These are phyloP conservation scores for Pseudomicrostroma phylloplanum DNA, from an alignment of 1,284 basidiomycete genomes.

Conservation along the genomic window DNA sequence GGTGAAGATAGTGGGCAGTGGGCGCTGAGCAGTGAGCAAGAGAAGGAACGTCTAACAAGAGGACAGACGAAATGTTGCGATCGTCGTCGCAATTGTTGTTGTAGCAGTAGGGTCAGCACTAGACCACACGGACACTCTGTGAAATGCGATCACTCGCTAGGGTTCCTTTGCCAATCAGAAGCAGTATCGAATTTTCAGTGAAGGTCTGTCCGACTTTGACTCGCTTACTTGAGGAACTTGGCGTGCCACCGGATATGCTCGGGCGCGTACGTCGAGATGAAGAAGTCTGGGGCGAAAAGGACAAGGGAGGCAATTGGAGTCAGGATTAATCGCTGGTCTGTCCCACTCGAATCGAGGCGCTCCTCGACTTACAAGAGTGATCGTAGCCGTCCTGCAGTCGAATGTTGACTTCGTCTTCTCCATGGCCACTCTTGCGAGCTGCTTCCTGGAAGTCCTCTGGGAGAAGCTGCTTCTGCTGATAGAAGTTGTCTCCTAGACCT, in stretches of 20 bases:
- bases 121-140: no score
- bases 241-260: conserved; percentile 48
- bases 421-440: conserved; percentile 66
- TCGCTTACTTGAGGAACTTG: conserved; percentile 26
- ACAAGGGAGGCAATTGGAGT: neutral
- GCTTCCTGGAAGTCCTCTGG: conserved; percentile 81
- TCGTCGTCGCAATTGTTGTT: no score
- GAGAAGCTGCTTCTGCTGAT: conserved; percentile 73
- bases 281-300: conserved; percentile 22
- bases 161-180: no score
- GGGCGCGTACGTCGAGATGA: conserved; percentile 64
- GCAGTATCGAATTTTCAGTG: no score
- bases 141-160: no score
- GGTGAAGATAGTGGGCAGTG: no score
- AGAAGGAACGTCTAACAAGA: no score
- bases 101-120: no score
- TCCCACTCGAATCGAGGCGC: conserved; percentile 64
- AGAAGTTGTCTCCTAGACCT: conserved; percentile 78
- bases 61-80: no score
- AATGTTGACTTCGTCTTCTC: conserved; percentile 70
- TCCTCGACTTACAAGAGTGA: conserved; percentile 56
- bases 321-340: conserved; percentile 54
- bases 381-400: conserved; percentile 83
- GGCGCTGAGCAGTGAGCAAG: no score
- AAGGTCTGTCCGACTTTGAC: no score